Conservation (phyloP, 495 filamentous ascomycete species). For the Hapsidospora chrysogenum region DNA sequence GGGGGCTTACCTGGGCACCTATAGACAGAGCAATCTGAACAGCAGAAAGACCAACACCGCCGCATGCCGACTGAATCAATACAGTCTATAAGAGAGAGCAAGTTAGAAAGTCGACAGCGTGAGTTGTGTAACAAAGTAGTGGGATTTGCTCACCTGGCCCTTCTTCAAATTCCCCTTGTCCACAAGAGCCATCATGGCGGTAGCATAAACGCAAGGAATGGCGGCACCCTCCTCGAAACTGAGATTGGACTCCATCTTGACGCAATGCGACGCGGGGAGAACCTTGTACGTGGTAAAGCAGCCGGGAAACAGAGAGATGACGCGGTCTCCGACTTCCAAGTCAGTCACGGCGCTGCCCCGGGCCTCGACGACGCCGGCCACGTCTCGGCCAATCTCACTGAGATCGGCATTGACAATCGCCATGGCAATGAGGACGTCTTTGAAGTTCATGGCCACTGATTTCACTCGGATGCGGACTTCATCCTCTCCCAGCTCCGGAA, state of each 20-base stretch:
- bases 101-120: too few species aligned
- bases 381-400: constrained; percentile 15
- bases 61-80: constrained; percentile 39
- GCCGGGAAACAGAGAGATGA: constrained; percentile 19
- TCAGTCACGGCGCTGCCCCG: constrained; percentile 31
- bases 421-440: constrained; percentile 35
- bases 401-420: constrained; percentile 30
- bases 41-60: constrained; percentile 40
- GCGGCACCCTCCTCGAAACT: constrained; percentile 30
- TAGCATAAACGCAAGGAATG: constrained; percentile 34
- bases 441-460: constrained; percentile 25
- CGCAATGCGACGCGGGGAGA: constrained; percentile 9
- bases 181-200: constrained; percentile 33
- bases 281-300: constrained; percentile 8
- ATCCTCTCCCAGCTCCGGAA: constrained; percentile 8
- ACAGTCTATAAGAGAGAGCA: too few species aligned
- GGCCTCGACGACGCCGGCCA: constrained; percentile 26
- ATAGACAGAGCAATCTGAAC: constrained; percentile 32
- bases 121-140: too few species aligned
- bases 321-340: constrained; percentile 26
- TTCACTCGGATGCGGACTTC: constrained; percentile 22
- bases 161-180: constrained; percentile 18
- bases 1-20: constrained; percentile 35
- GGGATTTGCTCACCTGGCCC: too few species aligned
- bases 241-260: constrained; percentile 29